A percentile compares a stretch with the other conserved stretches of the same genome.
Evolutionary conservation across 306 rosid species (phyloP).

Genomic region (Cicer cuneatum): DNA sequence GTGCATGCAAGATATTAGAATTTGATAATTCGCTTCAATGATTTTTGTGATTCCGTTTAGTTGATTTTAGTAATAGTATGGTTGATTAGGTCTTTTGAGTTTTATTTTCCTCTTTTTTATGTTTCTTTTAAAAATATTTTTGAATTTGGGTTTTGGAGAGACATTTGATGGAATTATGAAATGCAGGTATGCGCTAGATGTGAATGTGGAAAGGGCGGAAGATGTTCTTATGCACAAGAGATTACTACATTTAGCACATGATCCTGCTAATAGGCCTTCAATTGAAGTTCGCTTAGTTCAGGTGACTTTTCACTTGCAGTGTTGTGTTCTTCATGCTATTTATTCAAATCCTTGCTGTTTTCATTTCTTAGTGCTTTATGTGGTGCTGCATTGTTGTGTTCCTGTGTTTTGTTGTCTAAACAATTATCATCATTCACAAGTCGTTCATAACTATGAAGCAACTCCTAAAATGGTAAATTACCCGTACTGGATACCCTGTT

Average conservation of each 20-base stretch:
- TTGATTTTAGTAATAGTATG: background rate
- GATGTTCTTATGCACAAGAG: conserved; percentile 97
- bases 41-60: conserved; percentile 21
- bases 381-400: conserved; percentile 23
- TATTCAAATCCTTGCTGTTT: conserved; percentile 12
- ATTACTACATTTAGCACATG: conserved; percentile 80
- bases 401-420: background rate
- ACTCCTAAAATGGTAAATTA: too few relatives aligned
- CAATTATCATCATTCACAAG: conserved; percentile 11
- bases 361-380: conserved; percentile 14
- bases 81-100: conserved; percentile 35
- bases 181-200: conserved; percentile 91
- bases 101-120: background rate
- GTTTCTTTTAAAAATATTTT: background rate
- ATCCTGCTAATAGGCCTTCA: conserved; percentile 88
- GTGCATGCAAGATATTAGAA: conserved; percentile 12
- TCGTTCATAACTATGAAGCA: background rate
- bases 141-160: conserved; percentile 28
- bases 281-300: conserved; percentile 97
- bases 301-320: conserved; percentile 51
- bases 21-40: conserved; percentile 1
- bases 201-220: conserved; percentile 93
- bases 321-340: conserved; percentile 29
- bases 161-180: conserved; percentile 44
- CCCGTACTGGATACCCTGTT: too few relatives aligned